Conservation (phyloP, 2,329 filamentous ascomycete species). For the Paracoccidioides brasiliensis region DNA sequence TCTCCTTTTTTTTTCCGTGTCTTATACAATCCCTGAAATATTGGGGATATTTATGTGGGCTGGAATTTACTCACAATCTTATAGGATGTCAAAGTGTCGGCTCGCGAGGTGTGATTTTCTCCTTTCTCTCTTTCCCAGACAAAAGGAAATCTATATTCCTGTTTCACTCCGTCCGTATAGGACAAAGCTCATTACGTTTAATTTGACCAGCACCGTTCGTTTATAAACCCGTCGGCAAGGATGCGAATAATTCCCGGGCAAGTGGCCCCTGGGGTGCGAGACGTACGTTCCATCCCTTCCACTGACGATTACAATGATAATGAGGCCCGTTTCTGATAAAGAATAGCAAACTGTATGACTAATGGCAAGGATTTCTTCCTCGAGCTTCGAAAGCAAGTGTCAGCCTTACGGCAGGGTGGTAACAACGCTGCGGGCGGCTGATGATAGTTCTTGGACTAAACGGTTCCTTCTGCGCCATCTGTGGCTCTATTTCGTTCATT, state of each 20-base stretch:
- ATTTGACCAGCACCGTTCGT: slow-evolving; percentile 9
- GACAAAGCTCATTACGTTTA: slow-evolving; percentile 3
- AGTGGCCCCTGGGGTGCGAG: slow-evolving; percentile 34
- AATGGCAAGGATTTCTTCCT: slow-evolving; percentile 39
- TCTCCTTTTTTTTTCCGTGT: background rate
- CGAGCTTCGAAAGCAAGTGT: slow-evolving; percentile 36
- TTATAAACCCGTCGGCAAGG: slow-evolving; percentile 29
- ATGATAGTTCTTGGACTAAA: slow-evolving; percentile 6
- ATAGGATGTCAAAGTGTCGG: slow-evolving; percentile 16
- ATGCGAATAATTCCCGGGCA: slow-evolving; percentile 23
- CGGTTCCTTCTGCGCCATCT: background rate
- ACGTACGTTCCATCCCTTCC: slow-evolving; percentile 19
- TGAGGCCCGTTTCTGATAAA: slow-evolving; percentile 8
- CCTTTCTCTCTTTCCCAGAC: background rate
- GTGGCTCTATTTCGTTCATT: background rate
- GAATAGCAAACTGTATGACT: slow-evolving; percentile 34
- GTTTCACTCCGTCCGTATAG: background rate
- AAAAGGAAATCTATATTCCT: background rate
- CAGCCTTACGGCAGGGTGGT: slow-evolving; percentile 25
- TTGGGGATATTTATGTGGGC: background rate
- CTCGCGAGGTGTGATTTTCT: slow-evolving; percentile 17
- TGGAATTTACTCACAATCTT: slow-evolving; percentile 1
- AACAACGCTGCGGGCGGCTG: slow-evolving; percentile 23
- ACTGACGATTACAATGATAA: background rate
- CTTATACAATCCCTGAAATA: background rate